Evolutionary conservation across 768 basidiomycete genomes (phyloP).

Genomic region (Cantharellus anzutake): DNA sequence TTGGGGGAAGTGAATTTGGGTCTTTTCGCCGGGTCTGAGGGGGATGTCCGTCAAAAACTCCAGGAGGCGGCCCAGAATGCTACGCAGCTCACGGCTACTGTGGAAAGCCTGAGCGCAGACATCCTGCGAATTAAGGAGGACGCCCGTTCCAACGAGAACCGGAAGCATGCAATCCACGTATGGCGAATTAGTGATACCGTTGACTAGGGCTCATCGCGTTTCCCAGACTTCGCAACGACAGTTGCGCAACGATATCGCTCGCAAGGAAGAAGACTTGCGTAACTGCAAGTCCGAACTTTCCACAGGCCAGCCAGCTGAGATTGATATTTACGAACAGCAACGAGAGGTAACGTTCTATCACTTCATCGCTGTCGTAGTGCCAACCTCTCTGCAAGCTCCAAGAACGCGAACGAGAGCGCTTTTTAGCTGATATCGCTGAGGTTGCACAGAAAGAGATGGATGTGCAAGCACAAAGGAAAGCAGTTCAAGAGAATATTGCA

Average conservation of each 20-base stretch:
- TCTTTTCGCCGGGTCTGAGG: neutral
- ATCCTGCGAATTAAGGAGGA: too few relatives aligned
- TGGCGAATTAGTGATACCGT: too few relatives aligned
- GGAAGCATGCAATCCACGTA: too few relatives aligned
- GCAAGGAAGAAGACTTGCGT: too few relatives aligned
- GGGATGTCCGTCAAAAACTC: neutral
- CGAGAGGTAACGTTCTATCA: constrained; percentile 40
- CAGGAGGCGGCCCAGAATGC: neutral
- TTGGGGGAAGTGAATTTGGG: neutral
- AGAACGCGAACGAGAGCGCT: neutral
- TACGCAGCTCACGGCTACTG: too few relatives aligned
- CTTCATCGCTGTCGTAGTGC: constrained; percentile 41
- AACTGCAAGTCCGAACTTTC: too few relatives aligned
- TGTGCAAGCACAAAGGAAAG: neutral
- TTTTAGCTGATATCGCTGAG: neutral
- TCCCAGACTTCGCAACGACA: too few relatives aligned
- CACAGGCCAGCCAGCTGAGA: constrained; percentile 6
- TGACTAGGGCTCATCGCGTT: too few relatives aligned
- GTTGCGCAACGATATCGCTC: too few relatives aligned
- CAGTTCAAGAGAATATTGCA: too few relatives aligned
- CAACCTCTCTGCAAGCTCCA: constrained; percentile 27
- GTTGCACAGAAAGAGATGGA: neutral
- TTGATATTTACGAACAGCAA: constrained; percentile 30
- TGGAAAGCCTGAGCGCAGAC: too few relatives aligned
- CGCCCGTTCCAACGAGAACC: too few relatives aligned